Conservation (phyloP, 2,329 filamentous ascomycete genomes). For the Pyrenochaeta sp. region DNA sequence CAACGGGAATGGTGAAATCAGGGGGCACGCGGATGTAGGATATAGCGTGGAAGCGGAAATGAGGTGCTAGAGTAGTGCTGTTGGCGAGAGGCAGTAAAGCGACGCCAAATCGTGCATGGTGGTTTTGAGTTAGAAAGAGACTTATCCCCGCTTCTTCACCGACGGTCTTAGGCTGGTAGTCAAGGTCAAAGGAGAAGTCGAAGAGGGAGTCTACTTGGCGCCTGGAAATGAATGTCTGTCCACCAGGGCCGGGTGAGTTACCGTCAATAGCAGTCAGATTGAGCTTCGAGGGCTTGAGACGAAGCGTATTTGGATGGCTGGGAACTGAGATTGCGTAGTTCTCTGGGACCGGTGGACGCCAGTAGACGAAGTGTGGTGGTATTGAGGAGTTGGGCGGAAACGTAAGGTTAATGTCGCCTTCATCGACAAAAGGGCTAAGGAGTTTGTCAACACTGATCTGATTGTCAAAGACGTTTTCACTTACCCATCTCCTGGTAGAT, state of each 20-base stretch:
- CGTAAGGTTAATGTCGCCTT: constrained; percentile 53
- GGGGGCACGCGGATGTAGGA: constrained; percentile 53
- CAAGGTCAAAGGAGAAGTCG: constrained; percentile 58
- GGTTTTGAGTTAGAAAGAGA: constrained; percentile 60
- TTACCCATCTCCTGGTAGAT: constrained; percentile 51
- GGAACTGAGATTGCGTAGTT: constrained; percentile 60
- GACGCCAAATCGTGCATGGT: constrained; percentile 61
- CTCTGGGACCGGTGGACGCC: constrained; percentile 58
- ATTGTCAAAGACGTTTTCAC: not conserved
- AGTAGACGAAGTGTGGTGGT: constrained; percentile 63
- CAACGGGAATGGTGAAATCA: constrained; percentile 51
- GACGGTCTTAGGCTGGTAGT: constrained; percentile 49
- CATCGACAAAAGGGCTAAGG: constrained; percentile 50
- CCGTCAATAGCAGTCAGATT: constrained; percentile 65
- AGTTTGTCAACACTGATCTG: not conserved
- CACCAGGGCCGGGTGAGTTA: constrained; percentile 54
- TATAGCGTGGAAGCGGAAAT: constrained; percentile 58
- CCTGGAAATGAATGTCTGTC: constrained; percentile 61
- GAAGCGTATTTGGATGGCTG: constrained; percentile 55
- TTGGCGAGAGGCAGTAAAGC: constrained; percentile 26
- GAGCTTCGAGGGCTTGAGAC: constrained; percentile 58
- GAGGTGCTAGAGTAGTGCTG: constrained; percentile 27
- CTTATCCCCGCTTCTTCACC: constrained; percentile 64
- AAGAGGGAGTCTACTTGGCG: constrained; percentile 65
- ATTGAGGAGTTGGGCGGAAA: constrained; percentile 57